A percentile compares a stretch with the other conserved stretches of the same genome.
Conservation (phyloP, 495 filamentous ascomycete genomes). For the Trichocladium uniseriatum region DNA sequence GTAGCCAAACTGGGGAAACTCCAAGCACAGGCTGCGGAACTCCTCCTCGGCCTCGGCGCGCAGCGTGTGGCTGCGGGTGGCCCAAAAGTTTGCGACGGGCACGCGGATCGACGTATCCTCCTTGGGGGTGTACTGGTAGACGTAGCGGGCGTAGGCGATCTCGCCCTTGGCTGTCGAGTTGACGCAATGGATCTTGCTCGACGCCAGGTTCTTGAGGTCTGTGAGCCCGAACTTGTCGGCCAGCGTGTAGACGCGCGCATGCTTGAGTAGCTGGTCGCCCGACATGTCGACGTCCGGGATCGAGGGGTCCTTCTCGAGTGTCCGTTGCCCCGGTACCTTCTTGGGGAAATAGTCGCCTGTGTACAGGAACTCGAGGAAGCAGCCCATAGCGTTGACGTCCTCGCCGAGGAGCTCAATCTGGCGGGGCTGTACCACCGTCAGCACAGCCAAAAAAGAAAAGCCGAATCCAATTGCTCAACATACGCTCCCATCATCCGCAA, state of each 20-base stretch:
- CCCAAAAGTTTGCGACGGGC: conserved; percentile 89
- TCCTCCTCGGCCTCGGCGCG: conserved; percentile 75
- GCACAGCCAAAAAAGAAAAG: neutral
- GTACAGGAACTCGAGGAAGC: conserved; percentile 88
- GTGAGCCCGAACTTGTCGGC: conserved; percentile 70
- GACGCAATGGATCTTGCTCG: conserved; percentile 82
- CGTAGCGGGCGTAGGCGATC: conserved; percentile 80
- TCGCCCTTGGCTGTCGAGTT: conserved; percentile 78
- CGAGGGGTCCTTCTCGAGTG: conserved; percentile 49
- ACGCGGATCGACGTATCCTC: conserved; percentile 67
- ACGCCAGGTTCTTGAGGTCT: conserved; percentile 65
- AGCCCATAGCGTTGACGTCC: conserved; percentile 72
- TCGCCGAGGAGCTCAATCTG: conserved; percentile 60
- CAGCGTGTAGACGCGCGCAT: conserved; percentile 82
- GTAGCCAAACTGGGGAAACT: conserved; percentile 83
- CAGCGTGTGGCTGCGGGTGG: conserved; percentile 65
- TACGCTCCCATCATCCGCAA: conserved; percentile 44
- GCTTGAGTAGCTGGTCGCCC: conserved; percentile 69
- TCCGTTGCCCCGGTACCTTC: conserved; percentile 45
- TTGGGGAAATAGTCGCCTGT: conserved; percentile 80
- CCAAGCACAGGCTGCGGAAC: conserved; percentile 72
- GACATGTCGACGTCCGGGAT: conserved; percentile 55
- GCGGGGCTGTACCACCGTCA: conserved; percentile 40
- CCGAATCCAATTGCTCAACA: conserved; percentile 5
- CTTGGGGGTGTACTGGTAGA: conserved; percentile 64